These are phyloP conservation scores for Kodamaea kakaduensis DNA, from an alignment of 805 yeast genomes.

Conservation along the genomic window DNA sequence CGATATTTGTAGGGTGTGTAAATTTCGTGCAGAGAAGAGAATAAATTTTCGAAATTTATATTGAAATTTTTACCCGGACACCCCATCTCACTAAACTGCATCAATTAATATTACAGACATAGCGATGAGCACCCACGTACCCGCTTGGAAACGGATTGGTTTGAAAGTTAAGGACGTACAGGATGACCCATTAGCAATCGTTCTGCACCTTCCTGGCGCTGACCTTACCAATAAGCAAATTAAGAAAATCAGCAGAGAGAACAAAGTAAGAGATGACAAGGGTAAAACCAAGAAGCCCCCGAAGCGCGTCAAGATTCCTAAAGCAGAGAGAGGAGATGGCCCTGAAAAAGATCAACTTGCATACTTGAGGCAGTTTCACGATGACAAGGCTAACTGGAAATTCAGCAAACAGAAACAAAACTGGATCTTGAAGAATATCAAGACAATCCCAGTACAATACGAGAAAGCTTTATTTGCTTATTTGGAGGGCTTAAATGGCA, in stretches of 20 bases:
- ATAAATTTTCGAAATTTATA: too few relatives aligned
- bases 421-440: slow-evolving; percentile 70
- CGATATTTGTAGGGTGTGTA: too few relatives aligned
- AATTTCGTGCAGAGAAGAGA: too few relatives aligned
- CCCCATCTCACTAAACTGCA: not conserved
- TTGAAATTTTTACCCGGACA: slow-evolving; percentile 4
- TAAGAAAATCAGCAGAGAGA: slow-evolving; percentile 37
- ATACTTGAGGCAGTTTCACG: slow-evolving; percentile 55
- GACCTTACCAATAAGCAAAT: slow-evolving; percentile 40
- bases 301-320: slow-evolving; percentile 66
- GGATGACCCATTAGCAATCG: slow-evolving; percentile 43
- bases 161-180: slow-evolving; percentile 50
- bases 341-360: slow-evolving; percentile 74
- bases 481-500: slow-evolving; percentile 64
- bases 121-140: slow-evolving; percentile 32
- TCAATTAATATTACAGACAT: not conserved
- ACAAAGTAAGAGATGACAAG: slow-evolving; percentile 17
- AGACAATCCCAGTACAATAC: slow-evolving; percentile 49
- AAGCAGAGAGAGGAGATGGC: slow-evolving; percentile 61
- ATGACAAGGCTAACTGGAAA: slow-evolving; percentile 66
- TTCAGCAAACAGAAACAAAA: slow-evolving; percentile 84
- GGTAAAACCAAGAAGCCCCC: slow-evolving; percentile 51
- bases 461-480: slow-evolving; percentile 49
- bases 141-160: slow-evolving; percentile 84
- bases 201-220: slow-evolving; percentile 43